These are phyloP conservation scores for Pholiota microspora DNA, from an alignment of 768 basidiomycete species.

Conservation along the genomic window DNA sequence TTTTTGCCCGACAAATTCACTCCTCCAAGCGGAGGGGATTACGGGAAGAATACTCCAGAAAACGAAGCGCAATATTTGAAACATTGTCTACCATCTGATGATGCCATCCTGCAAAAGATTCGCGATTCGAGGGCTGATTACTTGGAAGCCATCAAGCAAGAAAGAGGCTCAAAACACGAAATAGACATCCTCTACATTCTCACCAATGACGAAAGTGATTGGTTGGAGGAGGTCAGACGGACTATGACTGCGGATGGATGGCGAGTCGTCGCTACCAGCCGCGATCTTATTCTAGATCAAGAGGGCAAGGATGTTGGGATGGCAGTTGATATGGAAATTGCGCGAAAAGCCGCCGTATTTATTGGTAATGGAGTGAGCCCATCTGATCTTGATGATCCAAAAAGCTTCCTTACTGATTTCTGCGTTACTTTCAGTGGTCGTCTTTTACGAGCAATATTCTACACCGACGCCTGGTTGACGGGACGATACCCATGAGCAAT, in stretches of 20 bases:
- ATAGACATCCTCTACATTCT: constrained; percentile 46
- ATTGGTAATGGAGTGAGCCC: constrained; percentile 53
- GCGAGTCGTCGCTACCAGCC: constrained; percentile 41
- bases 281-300: constrained; percentile 38
- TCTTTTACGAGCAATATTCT: constrained; percentile 10
- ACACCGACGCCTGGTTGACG: constrained; percentile 6
- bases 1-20: constrained; percentile 44
- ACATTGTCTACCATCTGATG: constrained; percentile 45
- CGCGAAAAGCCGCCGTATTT: constrained; percentile 44
- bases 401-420: background rate
- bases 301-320: constrained; percentile 33
- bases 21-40: constrained; percentile 33
- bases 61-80: constrained; percentile 36
- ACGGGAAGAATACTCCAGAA: constrained; percentile 32
- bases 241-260: constrained; percentile 40
- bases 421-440: constrained; percentile 1
- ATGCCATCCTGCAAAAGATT: constrained; percentile 39
- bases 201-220: constrained; percentile 47
- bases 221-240: constrained; percentile 39
- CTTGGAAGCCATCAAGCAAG: constrained; percentile 14
- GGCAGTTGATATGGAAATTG: constrained; percentile 57
- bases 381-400: background rate
- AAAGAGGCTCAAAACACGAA: constrained; percentile 20
- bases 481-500: constrained; percentile 3
- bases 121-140: constrained; percentile 36